Conservation (phyloP, 208 protist genomes). For the Trypanosoma boissoni region DNA sequence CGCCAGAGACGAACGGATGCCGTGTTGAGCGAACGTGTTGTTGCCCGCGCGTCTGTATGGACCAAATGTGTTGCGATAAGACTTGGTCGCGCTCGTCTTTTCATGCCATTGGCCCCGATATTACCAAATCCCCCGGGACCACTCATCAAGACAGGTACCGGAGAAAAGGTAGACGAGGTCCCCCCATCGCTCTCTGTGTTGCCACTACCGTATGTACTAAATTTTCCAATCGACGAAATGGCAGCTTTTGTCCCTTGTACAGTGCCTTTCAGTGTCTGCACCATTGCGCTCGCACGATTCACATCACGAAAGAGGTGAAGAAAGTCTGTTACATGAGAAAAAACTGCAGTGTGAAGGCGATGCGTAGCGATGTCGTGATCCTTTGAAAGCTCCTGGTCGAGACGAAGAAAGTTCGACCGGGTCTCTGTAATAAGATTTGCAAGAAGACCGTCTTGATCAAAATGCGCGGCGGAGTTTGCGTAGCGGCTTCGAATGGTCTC, state of each 20-base stretch:
- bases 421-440: slow-evolving; percentile 49
- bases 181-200: slow-evolving; percentile 13
- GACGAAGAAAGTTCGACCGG: slow-evolving; percentile 61
- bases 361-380: slow-evolving; percentile 66
- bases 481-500: slow-evolving; percentile 47
- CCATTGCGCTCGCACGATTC: slow-evolving; percentile 56
- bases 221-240: slow-evolving; percentile 78
- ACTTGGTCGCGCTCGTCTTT: background rate
- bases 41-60: slow-evolving; percentile 23
- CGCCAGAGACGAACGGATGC: slow-evolving; percentile 64
- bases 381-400: slow-evolving; percentile 73
- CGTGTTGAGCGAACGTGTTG: slow-evolving; percentile 68
- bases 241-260: slow-evolving; percentile 81
- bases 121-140: background rate
- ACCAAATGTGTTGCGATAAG: background rate
- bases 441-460: slow-evolving; percentile 72
- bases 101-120: background rate
- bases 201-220: slow-evolving; percentile 42
- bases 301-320: slow-evolving; percentile 82
- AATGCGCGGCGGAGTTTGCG: slow-evolving; percentile 33
- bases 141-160: no score
- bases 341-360: slow-evolving; percentile 67
- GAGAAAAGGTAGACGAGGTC: background rate
- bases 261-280: slow-evolving; percentile 76
- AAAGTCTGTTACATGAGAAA: slow-evolving; percentile 73